Percentiles rank a stretch among this genome's conserved stretches.
phyloP scores from a whole-genome alignment of 2,329 filamentous ascomycete genomes.

The Calonectria pauciramosa region DNA sequence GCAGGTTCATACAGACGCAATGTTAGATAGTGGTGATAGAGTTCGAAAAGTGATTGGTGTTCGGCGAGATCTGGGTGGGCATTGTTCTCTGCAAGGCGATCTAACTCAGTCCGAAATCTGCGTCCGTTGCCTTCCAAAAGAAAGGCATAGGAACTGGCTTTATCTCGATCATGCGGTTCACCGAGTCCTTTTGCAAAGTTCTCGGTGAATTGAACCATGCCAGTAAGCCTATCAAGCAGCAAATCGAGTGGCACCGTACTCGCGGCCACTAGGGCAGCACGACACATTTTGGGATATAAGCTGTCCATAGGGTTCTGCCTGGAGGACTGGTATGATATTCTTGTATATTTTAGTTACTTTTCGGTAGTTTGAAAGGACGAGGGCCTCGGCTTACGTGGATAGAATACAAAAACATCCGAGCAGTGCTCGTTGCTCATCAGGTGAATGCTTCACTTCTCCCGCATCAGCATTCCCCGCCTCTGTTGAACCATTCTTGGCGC shows the following conservation, averaged over 20 bases:
- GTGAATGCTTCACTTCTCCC: slow-evolving; percentile 43
- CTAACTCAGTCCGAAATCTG: slow-evolving; percentile 50
- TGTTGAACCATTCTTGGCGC: slow-evolving; percentile 22
- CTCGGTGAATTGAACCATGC: slow-evolving; percentile 53
- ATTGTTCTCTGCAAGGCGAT: slow-evolving; percentile 49
- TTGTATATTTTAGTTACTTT: slow-evolving; percentile 34
- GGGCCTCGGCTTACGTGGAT: slow-evolving; percentile 51
- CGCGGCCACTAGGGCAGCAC: slow-evolving; percentile 46
- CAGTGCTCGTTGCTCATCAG: slow-evolving; percentile 55
- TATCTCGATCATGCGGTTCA: slow-evolving; percentile 45
- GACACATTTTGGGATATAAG: slow-evolving; percentile 51
- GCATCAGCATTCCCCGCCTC: slow-evolving; percentile 34
- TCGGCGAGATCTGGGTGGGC: slow-evolving; percentile 23
- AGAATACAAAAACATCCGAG: slow-evolving; percentile 56
- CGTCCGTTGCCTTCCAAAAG: slow-evolving; percentile 51
- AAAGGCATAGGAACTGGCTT: slow-evolving; percentile 47
- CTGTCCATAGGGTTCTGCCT: slow-evolving; percentile 50
- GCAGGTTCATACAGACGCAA: slow-evolving; percentile 57
- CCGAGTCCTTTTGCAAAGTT: slow-evolving; percentile 51
- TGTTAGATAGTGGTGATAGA: slow-evolving; percentile 53
- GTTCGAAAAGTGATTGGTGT: slow-evolving; percentile 38
- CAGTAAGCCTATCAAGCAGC: slow-evolving; percentile 50
- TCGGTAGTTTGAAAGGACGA: not conserved
- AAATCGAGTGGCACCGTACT: slow-evolving; percentile 48
- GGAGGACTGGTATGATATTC: slow-evolving; percentile 54